Percentiles rank a stretch among this genome's conserved stretches.
Conservation (phyloP, 495 filamentous ascomycete genomes). For the Aspergillus diversus region DNA sequence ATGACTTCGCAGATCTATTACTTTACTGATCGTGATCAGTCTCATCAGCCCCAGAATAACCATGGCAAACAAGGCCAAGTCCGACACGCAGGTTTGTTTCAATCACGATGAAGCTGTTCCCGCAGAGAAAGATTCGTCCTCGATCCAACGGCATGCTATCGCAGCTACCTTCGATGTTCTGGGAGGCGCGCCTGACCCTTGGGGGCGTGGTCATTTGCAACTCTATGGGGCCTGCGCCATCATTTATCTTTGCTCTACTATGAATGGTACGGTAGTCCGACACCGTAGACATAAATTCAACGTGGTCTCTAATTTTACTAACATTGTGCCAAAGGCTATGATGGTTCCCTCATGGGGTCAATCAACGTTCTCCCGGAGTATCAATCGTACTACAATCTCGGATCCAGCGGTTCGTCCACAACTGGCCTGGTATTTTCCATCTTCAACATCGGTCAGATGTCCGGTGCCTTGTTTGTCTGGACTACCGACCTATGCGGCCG, state of each 20-base stretch:
- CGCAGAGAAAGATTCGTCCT: neutral
- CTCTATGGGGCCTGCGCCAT: slow-evolving; percentile 4
- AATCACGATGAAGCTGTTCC: neutral
- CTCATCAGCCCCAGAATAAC: too few relatives aligned
- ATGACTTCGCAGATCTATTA: too few relatives aligned
- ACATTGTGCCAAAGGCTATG: neutral
- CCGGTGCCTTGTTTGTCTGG: slow-evolving; percentile 1
- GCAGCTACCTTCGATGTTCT: slow-evolving; percentile 5
- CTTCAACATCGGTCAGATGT: slow-evolving; percentile 6
- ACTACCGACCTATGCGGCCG: slow-evolving; percentile 1
- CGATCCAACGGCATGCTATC: neutral
- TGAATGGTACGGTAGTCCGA: neutral
- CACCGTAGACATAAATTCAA: neutral
- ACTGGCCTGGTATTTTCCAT: slow-evolving; percentile 7
- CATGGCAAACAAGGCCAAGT: too few relatives aligned
- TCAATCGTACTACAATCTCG: slow-evolving; percentile 4
- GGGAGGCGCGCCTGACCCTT: neutral
- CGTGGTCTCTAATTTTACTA: neutral
- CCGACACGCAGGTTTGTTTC: neutral
- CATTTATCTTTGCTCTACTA: slow-evolving; percentile 8
- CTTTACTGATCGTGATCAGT: too few relatives aligned
- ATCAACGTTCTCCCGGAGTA: slow-evolving; percentile 7
- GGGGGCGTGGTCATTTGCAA: neutral
- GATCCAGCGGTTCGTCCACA: slow-evolving; percentile 1
- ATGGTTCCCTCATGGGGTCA: slow-evolving; percentile 4